Conservation (phyloP, 441 rosid species). For the Croton setiger region DNA sequence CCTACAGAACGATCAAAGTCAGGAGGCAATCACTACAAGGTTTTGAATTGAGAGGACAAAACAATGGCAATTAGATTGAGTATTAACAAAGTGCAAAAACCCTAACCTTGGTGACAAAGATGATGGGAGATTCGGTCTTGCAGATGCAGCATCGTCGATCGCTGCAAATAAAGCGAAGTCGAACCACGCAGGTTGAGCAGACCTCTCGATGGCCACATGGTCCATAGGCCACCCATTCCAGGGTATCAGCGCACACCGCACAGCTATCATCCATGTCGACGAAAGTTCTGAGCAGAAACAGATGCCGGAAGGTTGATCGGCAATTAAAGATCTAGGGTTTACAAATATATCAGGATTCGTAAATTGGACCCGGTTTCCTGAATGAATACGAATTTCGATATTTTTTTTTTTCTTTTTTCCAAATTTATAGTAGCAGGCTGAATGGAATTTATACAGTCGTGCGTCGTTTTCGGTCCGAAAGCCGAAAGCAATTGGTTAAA, state of each 20-base stretch:
- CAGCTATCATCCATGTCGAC: conserved; percentile 83
- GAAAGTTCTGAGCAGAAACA: background rate
- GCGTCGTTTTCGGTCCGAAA: too few species aligned
- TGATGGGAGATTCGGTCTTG: conserved; percentile 56
- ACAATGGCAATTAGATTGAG: background rate
- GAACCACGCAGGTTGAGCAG: conserved; percentile 91
- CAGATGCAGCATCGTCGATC: conserved; percentile 94
- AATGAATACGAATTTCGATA: too few species aligned
- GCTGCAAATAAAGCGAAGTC: conserved; percentile 84
- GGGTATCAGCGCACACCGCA: conserved; percentile 87
- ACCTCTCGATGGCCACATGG: conserved; percentile 91
- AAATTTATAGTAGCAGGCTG: too few species aligned
- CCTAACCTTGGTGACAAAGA: conserved; percentile 88
- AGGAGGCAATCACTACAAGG: background rate
- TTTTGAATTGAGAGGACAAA: background rate
- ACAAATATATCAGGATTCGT: background rate
- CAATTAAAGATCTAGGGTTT: conserved; percentile 20
- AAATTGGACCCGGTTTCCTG: too few species aligned
- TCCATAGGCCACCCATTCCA: conserved; percentile 97
- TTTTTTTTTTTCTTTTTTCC: too few species aligned
- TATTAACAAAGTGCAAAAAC: background rate
- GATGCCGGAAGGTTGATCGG: background rate
- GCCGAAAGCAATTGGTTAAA: too few species aligned
- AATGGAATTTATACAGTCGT: too few species aligned
- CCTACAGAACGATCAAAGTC: conserved; percentile 41